A percentile compares a stretch with the other conserved stretches of the same genome.
Conservation (phyloP, 257 asterid genomes). For the Plantago ovata region DNA sequence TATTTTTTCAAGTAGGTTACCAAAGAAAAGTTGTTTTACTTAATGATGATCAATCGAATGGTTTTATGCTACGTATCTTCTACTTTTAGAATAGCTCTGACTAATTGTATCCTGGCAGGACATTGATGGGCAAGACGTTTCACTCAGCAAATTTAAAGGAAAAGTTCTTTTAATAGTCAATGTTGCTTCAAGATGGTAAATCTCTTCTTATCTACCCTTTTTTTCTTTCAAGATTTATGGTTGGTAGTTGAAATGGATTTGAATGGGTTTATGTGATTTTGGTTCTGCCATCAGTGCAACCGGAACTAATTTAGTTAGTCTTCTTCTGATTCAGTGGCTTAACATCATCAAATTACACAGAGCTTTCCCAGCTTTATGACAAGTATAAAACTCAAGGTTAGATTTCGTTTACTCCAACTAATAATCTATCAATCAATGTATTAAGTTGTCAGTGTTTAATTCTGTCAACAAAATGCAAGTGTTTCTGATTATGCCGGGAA, state of each 20-base stretch:
- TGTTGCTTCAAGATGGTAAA: conserved; percentile 94
- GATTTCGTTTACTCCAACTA: conserved; percentile 17
- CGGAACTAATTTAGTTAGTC: conserved; percentile 28
- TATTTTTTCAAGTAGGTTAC: too few relatives aligned
- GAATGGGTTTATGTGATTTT: conserved; percentile 8
- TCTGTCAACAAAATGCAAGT: too few relatives aligned
- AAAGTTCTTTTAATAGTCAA: conserved; percentile 75
- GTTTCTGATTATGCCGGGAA: not conserved
- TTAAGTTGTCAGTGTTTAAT: not conserved
- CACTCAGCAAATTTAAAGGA: conserved; percentile 79
- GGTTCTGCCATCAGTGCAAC: not conserved
- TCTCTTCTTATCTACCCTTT: conserved; percentile 15
- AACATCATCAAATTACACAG: conserved; percentile 81
- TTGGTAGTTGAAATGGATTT: conserved; percentile 7
- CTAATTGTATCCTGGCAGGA: conserved; percentile 47
- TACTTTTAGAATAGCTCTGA: not conserved
- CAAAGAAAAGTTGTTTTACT: too few relatives aligned
- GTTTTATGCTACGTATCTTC: too few relatives aligned
- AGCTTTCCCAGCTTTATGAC: conserved; percentile 72
- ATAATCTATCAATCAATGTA: not conserved
- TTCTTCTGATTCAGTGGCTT: conserved; percentile 65
- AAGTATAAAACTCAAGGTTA: conserved; percentile 89
- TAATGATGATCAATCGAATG: too few relatives aligned
- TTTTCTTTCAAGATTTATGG: not conserved
- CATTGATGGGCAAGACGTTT: conserved; percentile 71